phyloP scores from a whole-genome alignment of 495 filamentous ascomycete genomes.

The Xylaria nigripes region DNA sequence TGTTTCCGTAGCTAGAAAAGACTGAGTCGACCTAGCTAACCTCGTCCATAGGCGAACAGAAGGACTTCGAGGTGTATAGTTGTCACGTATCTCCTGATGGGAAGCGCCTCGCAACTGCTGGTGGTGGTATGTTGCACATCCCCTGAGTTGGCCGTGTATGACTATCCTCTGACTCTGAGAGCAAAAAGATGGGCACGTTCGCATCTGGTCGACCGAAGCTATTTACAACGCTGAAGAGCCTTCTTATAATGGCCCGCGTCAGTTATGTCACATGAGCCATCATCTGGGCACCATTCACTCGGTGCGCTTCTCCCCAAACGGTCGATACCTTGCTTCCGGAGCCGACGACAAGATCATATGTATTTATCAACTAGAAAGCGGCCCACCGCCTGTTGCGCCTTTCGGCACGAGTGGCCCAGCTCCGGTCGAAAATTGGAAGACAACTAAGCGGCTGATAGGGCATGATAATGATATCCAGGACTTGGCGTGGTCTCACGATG shows the following conservation, averaged over 20 bases:
- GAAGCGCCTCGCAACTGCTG: slow-evolving; percentile 80
- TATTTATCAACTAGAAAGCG: slow-evolving; percentile 83
- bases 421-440: slow-evolving; percentile 95
- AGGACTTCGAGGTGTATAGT: slow-evolving; percentile 95
- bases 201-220: slow-evolving; percentile 94
- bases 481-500: slow-evolving; percentile 93
- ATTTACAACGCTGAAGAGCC: slow-evolving; percentile 70
- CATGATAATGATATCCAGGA: slow-evolving; percentile 99
- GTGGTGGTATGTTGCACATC: slow-evolving; percentile 60
- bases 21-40: neutral
- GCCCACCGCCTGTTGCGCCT: slow-evolving; percentile 48
- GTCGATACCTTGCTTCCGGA: slow-evolving; percentile 87
- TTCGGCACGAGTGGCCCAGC: slow-evolving; percentile 82
- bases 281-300: slow-evolving; percentile 96
- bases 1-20: slow-evolving; percentile 12
- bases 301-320: slow-evolving; percentile 89
- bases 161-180: neutral
- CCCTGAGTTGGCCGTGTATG: slow-evolving; percentile 6
- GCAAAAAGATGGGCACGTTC: slow-evolving; percentile 80
- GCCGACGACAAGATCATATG: slow-evolving; percentile 98
- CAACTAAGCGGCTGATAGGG: slow-evolving; percentile 80
- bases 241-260: slow-evolving; percentile 68
- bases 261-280: slow-evolving; percentile 95
- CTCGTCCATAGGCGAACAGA: slow-evolving; percentile 66
- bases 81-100: slow-evolving; percentile 96